These are phyloP conservation scores for Suillus cothurnatus DNA, from an alignment of 768 basidiomycete species.

Conservation along the genomic window DNA sequence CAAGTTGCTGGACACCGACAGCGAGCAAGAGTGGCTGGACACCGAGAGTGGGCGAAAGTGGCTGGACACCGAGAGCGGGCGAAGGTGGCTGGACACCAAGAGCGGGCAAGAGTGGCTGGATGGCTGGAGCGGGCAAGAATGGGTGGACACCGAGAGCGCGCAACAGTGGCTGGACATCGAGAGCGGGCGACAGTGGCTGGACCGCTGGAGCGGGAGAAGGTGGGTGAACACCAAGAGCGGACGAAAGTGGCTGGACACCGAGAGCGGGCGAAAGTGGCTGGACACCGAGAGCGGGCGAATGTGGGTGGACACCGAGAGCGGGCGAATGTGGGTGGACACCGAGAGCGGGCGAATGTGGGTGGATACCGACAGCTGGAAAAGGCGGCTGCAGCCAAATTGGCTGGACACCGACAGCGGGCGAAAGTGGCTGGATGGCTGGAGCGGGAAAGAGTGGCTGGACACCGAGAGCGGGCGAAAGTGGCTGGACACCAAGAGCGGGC, in stretches of 20 bases:
- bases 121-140: background rate
- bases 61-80: no score
- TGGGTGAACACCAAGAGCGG: no score
- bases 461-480: background rate
- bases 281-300: no score
- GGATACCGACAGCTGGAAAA: no score
- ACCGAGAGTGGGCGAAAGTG: background rate
- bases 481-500: background rate
- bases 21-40: background rate
- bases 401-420: background rate
- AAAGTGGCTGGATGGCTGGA: background rate
- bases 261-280: background rate
- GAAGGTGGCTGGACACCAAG: background rate
- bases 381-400: background rate
- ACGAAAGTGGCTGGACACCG: no score
- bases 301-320: background rate
- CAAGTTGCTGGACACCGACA: no score
- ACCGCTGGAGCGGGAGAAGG: no score
- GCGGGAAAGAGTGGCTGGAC: background rate
- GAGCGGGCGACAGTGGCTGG: no score
- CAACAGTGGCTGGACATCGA: background rate
- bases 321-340: background rate
- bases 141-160: background rate
- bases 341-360: no score
- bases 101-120: background rate